Evolutionary conservation across 2,329 filamentous ascomycete genomes (phyloP).

Genomic region (Paraconiothyrium sp.): DNA sequence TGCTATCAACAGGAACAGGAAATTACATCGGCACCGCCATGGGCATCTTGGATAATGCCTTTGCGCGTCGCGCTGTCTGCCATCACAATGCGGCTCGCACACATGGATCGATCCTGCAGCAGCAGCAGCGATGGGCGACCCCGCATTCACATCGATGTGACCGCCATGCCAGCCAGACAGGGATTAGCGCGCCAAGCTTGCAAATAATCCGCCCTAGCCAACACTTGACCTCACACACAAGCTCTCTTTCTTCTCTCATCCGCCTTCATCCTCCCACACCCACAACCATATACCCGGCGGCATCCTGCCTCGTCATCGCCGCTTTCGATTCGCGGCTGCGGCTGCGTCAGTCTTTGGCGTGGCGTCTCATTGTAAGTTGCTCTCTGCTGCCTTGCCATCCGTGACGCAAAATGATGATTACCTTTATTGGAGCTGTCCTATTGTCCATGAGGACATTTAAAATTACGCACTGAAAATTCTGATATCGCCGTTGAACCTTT

Average conservation of each 20-base stretch:
- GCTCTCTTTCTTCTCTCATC: conserved; percentile 17
- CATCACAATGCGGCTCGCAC: neutral
- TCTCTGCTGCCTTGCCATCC: conserved; percentile 13
- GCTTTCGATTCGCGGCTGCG: conserved; percentile 16
- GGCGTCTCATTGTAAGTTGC: conserved; percentile 25
- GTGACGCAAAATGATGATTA: conserved; percentile 62
- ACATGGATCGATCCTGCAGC: neutral
- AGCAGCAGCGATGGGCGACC: neutral
- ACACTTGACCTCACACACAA: neutral
- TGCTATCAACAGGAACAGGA: conserved; percentile 12
- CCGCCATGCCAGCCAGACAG: neutral
- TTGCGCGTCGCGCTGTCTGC: neutral
- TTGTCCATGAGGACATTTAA: conserved; percentile 62
- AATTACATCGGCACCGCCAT: neutral
- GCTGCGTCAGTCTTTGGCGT: conserved; percentile 4
- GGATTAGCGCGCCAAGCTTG: neutral
- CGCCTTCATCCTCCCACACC: conserved; percentile 17
- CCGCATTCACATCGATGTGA: neutral
- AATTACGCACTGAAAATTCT: conserved; percentile 55
- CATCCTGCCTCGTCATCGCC: conserved; percentile 23
- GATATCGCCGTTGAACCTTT: conserved; percentile 38
- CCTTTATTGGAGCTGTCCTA: conserved; percentile 83
- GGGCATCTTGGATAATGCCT: neutral
- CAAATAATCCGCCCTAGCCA: neutral
- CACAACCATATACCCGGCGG: conserved; percentile 28